Conservation (phyloP, 257 asterid species). For the Catharanthus roseus region DNA sequence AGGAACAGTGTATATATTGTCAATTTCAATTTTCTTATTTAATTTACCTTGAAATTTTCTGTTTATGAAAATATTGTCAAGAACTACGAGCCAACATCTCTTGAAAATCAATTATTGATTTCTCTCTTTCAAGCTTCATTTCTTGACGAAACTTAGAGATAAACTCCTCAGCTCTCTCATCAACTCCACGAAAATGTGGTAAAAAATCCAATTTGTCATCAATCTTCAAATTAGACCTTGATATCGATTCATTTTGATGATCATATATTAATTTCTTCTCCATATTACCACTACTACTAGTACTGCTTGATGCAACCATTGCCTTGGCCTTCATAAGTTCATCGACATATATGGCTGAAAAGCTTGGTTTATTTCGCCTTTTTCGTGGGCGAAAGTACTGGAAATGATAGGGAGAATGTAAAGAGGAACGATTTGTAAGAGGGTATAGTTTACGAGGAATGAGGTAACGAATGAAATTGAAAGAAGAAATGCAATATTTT, state of each 20-base stretch:
- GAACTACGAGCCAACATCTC: slow-evolving; percentile 63
- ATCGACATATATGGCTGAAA: slow-evolving; percentile 29
- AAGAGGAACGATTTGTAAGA: slow-evolving; percentile 12
- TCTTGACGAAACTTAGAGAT: slow-evolving; percentile 51
- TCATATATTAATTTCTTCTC: slow-evolving; percentile 2
- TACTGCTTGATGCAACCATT: slow-evolving; percentile 22
- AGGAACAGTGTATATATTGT: no score
- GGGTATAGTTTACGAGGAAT: slow-evolving; percentile 17
- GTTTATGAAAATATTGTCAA: no score
- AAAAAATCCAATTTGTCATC: slow-evolving; percentile 20
- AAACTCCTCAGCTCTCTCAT: slow-evolving; percentile 47
- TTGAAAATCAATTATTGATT: slow-evolving; percentile 52
- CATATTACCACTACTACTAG: not conserved
- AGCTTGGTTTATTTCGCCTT: slow-evolving; percentile 5
- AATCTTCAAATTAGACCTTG: not conserved
- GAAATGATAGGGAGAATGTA: slow-evolving; percentile 4
- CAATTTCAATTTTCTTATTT: no score
- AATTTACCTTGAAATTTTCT: no score
- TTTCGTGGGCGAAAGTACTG: slow-evolving; percentile 6
- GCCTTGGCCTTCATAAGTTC: slow-evolving; percentile 17
- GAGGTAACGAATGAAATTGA: slow-evolving; percentile 12
- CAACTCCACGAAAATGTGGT: slow-evolving; percentile 39
- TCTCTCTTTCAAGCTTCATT: slow-evolving; percentile 61
- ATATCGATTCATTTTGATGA: not conserved
- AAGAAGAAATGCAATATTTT: slow-evolving; percentile 12